Evolutionary conservation across 169 alveolate species (phyloP).

Genomic region (Plasmodium fragile): DNA sequence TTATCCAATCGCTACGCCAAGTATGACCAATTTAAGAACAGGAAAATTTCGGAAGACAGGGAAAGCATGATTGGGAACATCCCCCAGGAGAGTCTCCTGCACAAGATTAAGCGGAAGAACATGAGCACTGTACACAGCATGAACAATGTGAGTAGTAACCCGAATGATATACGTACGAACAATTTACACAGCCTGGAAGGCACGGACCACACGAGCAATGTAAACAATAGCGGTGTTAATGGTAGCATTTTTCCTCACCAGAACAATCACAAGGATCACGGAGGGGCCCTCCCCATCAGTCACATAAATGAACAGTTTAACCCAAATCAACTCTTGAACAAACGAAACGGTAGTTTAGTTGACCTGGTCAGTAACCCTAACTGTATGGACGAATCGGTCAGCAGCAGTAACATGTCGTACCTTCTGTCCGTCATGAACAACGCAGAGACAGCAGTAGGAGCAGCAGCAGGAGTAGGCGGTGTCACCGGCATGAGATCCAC

Average conservation of each 20-base stretch:
- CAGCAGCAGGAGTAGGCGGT: not conserved
- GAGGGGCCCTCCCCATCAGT: not conserved
- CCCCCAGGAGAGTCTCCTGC: conserved; percentile 48
- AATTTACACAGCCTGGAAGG: not conserved
- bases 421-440: not conserved
- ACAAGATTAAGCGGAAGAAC: conserved; percentile 31
- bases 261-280: not conserved
- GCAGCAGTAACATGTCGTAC: not conserved
- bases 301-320: not conserved
- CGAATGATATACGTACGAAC: not conserved
- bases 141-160: not conserved
- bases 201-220: not conserved
- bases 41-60: not conserved
- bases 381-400: not conserved
- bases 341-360: not conserved
- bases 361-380: not conserved
- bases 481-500: not conserved
- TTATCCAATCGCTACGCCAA: not conserved
- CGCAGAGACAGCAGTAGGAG: not conserved
- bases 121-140: not conserved
- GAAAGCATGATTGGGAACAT: not conserved
- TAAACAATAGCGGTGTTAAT: not conserved
- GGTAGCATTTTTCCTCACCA: not conserved
- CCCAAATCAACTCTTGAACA: not conserved
- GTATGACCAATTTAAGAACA: not conserved